Percentiles rank a stretch among this genome's conserved stretches.
Evolutionary conservation across 139 green algal genomes (phyloP).

Genomic region (Auxenochlorella pyrenoidosa): DNA sequence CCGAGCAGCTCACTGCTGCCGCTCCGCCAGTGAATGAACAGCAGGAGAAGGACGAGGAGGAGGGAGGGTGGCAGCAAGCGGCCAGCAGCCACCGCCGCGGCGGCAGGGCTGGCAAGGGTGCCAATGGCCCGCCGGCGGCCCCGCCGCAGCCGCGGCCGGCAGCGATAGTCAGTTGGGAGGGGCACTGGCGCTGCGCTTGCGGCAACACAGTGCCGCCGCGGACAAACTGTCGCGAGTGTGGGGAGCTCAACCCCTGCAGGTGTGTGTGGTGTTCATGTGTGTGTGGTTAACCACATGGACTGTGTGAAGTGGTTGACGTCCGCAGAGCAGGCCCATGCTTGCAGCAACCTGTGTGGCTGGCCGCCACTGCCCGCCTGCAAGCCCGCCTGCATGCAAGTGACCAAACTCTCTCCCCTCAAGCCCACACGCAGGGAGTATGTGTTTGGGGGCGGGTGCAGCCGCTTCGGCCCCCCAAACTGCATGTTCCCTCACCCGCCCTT

Average conservation of each 20-base stretch:
- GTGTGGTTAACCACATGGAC: no score
- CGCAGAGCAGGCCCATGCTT: no score
- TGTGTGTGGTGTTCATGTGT: no score
- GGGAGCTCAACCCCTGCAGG: background rate
- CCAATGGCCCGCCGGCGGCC: background rate
- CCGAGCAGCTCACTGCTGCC: background rate
- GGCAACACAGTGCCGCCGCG: background rate
- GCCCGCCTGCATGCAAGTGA: background rate
- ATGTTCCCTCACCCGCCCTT: conserved; percentile 31
- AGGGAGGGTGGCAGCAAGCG: background rate
- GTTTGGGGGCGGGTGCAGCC: background rate
- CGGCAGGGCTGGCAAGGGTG: background rate
- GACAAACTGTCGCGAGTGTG: background rate
- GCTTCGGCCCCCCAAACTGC: conserved; percentile 2
- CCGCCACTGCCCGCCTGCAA: no score
- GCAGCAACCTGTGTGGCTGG: no score
- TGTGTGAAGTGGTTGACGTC: no score
- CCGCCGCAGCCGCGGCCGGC: background rate
- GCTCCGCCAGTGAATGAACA: background rate
- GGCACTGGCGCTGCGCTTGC: background rate
- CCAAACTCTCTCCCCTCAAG: background rate
- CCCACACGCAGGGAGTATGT: background rate
- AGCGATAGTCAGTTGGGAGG: background rate
- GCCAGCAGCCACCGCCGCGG: background rate
- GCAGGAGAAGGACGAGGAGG: background rate